Percentiles rank a stretch among this genome's conserved stretches.
Evolutionary conservation across 176 grass and related monocot genomes (phyloP).

Genomic region (Luzula sylvatica): DNA sequence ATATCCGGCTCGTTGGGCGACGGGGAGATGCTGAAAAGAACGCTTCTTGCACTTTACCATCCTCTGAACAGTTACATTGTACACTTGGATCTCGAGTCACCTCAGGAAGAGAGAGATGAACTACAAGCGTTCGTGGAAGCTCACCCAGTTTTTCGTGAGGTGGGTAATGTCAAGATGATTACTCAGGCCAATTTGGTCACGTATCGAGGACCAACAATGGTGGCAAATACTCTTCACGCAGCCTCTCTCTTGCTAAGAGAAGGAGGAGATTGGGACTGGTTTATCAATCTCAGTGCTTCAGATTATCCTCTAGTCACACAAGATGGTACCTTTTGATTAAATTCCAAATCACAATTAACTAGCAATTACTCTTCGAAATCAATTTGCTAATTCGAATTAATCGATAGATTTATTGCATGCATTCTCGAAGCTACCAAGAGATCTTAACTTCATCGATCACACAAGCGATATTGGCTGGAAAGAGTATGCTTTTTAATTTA

Average conservation of each 20-base stretch:
- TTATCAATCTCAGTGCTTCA: conserved; percentile 77
- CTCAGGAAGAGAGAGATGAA: conserved; percentile 30
- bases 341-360: too few species aligned
- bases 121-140: conserved; percentile 32
- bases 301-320: conserved; percentile 80
- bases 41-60: conserved; percentile 75
- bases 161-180: conserved; percentile 49
- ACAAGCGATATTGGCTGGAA: conserved; percentile 81
- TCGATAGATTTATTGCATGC: conserved; percentile 74
- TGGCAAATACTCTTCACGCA: conserved; percentile 76
- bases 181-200: conserved; percentile 76
- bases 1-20: conserved; percentile 51
- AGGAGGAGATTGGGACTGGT: conserved; percentile 64
- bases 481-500: conserved; percentile 27
- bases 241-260: conserved; percentile 46
- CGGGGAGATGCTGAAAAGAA: conserved; percentile 34
- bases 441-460: conserved; percentile 92
- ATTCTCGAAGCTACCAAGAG: conserved; percentile 67
- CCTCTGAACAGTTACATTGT: conserved; percentile 71
- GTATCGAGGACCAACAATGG: conserved; percentile 81
- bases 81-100: conserved; percentile 64
- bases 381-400: too few species aligned
- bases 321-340: conserved; percentile 36
- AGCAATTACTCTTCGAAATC: too few species aligned
- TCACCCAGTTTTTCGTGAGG: conserved; percentile 33